A percentile compares a stretch with the other conserved stretches of the same genome.
Evolutionary conservation across 2,329 filamentous ascomycete genomes (phyloP).

Genomic region (Colletotrichum limetticola): DNA sequence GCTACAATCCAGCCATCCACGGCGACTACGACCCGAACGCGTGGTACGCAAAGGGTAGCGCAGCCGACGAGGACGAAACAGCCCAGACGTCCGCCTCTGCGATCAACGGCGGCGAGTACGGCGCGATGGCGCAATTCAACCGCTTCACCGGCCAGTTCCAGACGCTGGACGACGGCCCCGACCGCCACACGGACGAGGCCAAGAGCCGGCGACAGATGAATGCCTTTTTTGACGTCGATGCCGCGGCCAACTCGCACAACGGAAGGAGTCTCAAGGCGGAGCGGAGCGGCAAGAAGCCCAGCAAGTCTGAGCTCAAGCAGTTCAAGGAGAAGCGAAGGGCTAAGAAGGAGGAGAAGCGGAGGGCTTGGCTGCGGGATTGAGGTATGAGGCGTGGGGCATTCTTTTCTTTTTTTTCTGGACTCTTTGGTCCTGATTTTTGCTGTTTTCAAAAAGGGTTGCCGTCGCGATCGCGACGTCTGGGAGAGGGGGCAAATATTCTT

Average conservation of each 20-base stretch:
- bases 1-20: constrained; percentile 96
- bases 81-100: constrained; percentile 51
- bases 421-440: neutral
- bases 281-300: constrained; percentile 84
- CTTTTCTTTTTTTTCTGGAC: neutral
- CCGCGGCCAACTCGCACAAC: constrained; percentile 89
- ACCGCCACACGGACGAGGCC: constrained; percentile 86
- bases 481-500: constrained; percentile 3
- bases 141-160: constrained; percentile 90
- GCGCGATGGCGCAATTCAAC: constrained; percentile 83
- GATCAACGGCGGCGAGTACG: constrained; percentile 61
- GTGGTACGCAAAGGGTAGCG: constrained; percentile 81
- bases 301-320: constrained; percentile 86
- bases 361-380: constrained; percentile 91
- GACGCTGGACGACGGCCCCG: constrained; percentile 71
- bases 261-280: constrained; percentile 93
- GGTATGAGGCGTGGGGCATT: neutral
- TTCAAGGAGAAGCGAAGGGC: constrained; percentile 91
- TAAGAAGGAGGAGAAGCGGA: constrained; percentile 92
- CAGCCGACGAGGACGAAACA: constrained; percentile 52
- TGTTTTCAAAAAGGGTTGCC: neutral
- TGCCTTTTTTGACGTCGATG: constrained; percentile 95
- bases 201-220: constrained; percentile 91
- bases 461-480: constrained; percentile 1
- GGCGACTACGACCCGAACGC: constrained; percentile 96